These are phyloP conservation scores for Amoeboradix gromovi DNA, from an alignment of 371 early-diverging fungal species.

Conservation along the genomic window DNA sequence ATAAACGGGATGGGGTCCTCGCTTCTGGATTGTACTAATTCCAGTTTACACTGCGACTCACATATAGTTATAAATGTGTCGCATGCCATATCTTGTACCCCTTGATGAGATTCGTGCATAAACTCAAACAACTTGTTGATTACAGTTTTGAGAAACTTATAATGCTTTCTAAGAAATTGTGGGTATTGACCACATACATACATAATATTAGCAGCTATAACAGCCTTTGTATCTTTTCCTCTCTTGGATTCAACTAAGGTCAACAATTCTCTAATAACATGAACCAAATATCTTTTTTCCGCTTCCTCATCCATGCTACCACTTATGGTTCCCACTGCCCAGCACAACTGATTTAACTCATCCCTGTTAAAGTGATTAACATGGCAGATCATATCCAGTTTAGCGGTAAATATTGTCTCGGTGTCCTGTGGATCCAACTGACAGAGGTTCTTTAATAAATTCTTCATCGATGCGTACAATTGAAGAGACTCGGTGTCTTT, in stretches of 20 bases:
- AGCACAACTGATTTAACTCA: slow-evolving; percentile 89
- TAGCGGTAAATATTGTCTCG: slow-evolving; percentile 70
- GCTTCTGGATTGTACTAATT: slow-evolving; percentile 47
- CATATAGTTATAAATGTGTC: slow-evolving; percentile 97
- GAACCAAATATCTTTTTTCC: slow-evolving; percentile 91
- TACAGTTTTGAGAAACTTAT: slow-evolving; percentile 98
- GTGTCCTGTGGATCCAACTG: slow-evolving; percentile 74
- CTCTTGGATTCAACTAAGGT: slow-evolving; percentile 69
- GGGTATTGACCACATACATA: slow-evolving; percentile 98
- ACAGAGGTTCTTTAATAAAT: slow-evolving; percentile 82
- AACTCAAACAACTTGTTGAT: slow-evolving; percentile 99
- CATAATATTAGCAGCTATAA: slow-evolving; percentile 98
- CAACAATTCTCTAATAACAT: slow-evolving; percentile 84
- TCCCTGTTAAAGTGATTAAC: slow-evolving; percentile 16
- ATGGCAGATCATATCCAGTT: slow-evolving; percentile 16
- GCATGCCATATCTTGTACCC: slow-evolving; percentile 99
- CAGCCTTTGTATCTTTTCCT: slow-evolving; percentile 96
- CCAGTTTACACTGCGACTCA: slow-evolving; percentile 81
- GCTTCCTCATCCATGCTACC: slow-evolving; percentile 82
- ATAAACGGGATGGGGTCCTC: slow-evolving; percentile 63
- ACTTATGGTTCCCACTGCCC: slow-evolving; percentile 95
- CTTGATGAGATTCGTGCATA: slow-evolving; percentile 98
- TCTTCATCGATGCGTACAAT: slow-evolving; percentile 90
- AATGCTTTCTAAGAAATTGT: slow-evolving; percentile 88
- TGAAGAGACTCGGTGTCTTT: slow-evolving; percentile 94